Conservation (phyloP, 2,329 filamentous ascomycete species). For the Colletotrichum filicis region DNA sequence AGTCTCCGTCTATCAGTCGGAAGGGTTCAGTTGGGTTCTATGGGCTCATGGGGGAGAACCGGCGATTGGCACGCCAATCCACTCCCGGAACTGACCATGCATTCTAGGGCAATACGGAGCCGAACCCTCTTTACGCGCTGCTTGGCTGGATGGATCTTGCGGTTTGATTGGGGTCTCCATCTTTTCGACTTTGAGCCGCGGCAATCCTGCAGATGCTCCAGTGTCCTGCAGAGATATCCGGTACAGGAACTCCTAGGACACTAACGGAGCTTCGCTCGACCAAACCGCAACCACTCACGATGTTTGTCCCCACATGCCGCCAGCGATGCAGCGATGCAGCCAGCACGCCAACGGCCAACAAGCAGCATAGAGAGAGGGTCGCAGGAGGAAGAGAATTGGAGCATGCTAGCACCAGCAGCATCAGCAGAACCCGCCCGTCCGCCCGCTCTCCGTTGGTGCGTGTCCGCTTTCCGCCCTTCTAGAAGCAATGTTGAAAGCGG, state of each 20-base stretch:
- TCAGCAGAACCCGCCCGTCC: slow-evolving; percentile 14
- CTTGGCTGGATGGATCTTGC: slow-evolving; percentile 15
- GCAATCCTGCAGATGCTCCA: slow-evolving; percentile 27
- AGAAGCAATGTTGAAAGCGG: slow-evolving; percentile 17
- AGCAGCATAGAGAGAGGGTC: background rate
- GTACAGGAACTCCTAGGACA: slow-evolving; percentile 1
- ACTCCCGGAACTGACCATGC: slow-evolving; percentile 2
- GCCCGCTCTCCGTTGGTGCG: background rate
- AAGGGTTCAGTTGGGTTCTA: slow-evolving; percentile 20
- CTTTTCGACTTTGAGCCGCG: slow-evolving; percentile 19
- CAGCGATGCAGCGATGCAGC: background rate
- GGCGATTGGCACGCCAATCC: slow-evolving; percentile 22
- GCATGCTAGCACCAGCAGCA: background rate
- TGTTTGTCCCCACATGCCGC: slow-evolving; percentile 1
- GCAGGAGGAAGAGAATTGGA: background rate
- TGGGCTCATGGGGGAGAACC: background rate
- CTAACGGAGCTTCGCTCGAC: background rate
- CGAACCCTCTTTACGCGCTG: slow-evolving; percentile 12
- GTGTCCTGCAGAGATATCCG: background rate
- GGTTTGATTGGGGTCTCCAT: slow-evolving; percentile 31
- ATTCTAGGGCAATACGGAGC: slow-evolving; percentile 22
- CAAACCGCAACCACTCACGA: background rate
- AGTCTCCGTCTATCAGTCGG: slow-evolving; percentile 30
- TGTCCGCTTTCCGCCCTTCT: slow-evolving; percentile 26
- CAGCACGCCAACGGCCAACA: slow-evolving; percentile 2